A percentile compares a stretch with the other conserved stretches of the same genome.
Conservation (phyloP, 768 basidiomycete species). For the Pisolithus albus region DNA sequence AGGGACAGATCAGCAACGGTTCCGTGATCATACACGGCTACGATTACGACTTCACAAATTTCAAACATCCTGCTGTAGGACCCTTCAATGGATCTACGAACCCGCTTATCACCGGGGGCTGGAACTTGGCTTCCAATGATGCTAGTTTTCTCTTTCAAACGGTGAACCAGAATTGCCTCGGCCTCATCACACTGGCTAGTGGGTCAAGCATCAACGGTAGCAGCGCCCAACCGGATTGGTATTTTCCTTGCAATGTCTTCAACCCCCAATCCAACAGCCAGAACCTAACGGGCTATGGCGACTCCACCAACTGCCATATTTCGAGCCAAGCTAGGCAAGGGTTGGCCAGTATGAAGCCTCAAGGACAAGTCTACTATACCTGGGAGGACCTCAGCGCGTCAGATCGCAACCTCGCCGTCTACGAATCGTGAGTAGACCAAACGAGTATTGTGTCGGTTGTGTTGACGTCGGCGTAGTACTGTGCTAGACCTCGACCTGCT, state of each 20-base stretch:
- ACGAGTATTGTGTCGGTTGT: slow-evolving; percentile 1
- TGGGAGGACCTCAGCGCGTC: slow-evolving; percentile 78
- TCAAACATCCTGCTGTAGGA: slow-evolving; percentile 69
- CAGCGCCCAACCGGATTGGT: slow-evolving; percentile 73
- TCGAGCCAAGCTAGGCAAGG: slow-evolving; percentile 43
- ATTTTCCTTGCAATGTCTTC: slow-evolving; percentile 94
- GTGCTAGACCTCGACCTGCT: slow-evolving; percentile 89
- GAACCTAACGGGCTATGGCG: slow-evolving; percentile 67
- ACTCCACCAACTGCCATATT: slow-evolving; percentile 67
- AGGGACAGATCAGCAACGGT: slow-evolving; percentile 65
- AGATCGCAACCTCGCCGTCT: slow-evolving; percentile 83
- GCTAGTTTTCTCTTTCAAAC: slow-evolving; percentile 94
- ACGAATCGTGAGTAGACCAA: slow-evolving; percentile 66
- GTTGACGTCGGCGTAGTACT: slow-evolving; percentile 36
- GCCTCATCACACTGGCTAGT: slow-evolving; percentile 63
- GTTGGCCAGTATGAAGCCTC: slow-evolving; percentile 44
- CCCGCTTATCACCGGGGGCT: slow-evolving; percentile 72
- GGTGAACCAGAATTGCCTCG: slow-evolving; percentile 75
- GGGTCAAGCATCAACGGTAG: slow-evolving; percentile 65
- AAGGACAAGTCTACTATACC: slow-evolving; percentile 88
- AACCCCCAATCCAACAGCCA: slow-evolving; percentile 59
- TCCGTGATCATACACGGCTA: slow-evolving; percentile 93
- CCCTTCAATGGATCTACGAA: slow-evolving; percentile 76
- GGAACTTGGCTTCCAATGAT: slow-evolving; percentile 80
- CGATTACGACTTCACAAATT: slow-evolving; percentile 85